A percentile compares a stretch with the other conserved stretches of the same genome.
phyloP scores from a whole-genome alignment of 2,329 filamentous ascomycete genomes.

The Pleurostoma richardsiae region DNA sequence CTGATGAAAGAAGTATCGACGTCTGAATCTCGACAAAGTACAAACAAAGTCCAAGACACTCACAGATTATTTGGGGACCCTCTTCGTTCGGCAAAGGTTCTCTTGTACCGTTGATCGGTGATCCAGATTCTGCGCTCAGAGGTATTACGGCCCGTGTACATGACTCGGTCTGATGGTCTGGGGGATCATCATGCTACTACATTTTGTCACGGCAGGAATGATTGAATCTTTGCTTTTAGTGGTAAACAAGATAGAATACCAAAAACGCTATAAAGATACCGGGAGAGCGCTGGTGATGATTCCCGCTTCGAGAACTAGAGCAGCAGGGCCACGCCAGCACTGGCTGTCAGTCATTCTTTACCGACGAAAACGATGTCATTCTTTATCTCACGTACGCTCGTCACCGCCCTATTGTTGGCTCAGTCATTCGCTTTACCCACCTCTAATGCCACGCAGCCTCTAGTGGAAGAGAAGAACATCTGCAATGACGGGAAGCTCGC shows the following conservation, averaged over 20 bases:
- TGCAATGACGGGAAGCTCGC: conserved; percentile 11
- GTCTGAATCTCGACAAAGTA: too few relatives aligned
- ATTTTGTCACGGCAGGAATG: background rate
- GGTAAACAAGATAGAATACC: background rate
- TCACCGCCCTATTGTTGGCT: conserved; percentile 9
- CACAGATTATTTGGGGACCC: too few relatives aligned
- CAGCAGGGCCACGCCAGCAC: background rate
- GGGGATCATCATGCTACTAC: background rate
- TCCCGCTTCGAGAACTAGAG: background rate
- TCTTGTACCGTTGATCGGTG: too few relatives aligned
- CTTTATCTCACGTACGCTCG: conserved; percentile 4
- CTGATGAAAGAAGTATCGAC: too few relatives aligned
- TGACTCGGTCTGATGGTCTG: background rate
- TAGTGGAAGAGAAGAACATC: conserved; percentile 2
- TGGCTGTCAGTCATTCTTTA: conserved; percentile 2
- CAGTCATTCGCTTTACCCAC: conserved; percentile 8
- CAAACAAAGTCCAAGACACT: too few relatives aligned
- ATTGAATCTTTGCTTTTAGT: background rate
- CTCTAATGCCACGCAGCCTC: background rate
- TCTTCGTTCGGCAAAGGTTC: too few relatives aligned
- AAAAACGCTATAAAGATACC: background rate
- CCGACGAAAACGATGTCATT: conserved; percentile 4
- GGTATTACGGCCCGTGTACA: too few relatives aligned
- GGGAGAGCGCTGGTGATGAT: background rate
- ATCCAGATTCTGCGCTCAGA: too few relatives aligned